Percentiles rank a stretch among this genome's conserved stretches.
These are phyloP conservation scores for Nannochloris sp. DNA, from an alignment of 139 green algal genomes.

Conservation along the genomic window DNA sequence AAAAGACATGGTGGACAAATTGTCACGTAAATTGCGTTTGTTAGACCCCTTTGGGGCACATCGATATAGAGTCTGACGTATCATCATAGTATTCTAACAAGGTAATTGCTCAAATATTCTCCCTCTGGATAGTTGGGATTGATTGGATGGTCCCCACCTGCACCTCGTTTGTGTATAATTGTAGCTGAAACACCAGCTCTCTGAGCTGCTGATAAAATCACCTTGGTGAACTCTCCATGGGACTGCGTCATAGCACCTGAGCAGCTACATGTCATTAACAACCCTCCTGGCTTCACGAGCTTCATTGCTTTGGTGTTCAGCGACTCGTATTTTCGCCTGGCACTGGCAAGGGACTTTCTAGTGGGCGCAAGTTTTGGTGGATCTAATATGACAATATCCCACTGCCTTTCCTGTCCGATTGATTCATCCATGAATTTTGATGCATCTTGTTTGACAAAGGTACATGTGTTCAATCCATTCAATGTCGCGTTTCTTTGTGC, in stretches of 20 bases:
- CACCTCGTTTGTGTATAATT: slow-evolving; percentile 54
- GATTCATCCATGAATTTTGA: slow-evolving; percentile 50
- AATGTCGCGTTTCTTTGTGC: slow-evolving; percentile 60
- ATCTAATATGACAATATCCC: slow-evolving; percentile 88
- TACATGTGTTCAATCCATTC: slow-evolving; percentile 50
- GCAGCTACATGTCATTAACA: slow-evolving; percentile 94
- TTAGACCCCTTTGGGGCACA: no score
- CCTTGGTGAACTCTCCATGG: slow-evolving; percentile 37
- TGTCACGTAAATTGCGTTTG: not conserved
- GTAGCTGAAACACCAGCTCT: slow-evolving; percentile 31
- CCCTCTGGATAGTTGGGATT: slow-evolving; percentile 72
- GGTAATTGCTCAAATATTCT: slow-evolving; percentile 69
- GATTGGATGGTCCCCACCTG: slow-evolving; percentile 60
- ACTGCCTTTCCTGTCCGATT: slow-evolving; percentile 27
- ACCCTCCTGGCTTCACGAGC: slow-evolving; percentile 62
- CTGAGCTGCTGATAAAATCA: slow-evolving; percentile 35
- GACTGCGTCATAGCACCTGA: slow-evolving; percentile 70
- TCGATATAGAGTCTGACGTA: not conserved
- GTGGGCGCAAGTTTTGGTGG: slow-evolving; percentile 90
- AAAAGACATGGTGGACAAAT: slow-evolving; percentile 6
- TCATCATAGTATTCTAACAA: slow-evolving; percentile 43
- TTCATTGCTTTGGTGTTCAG: slow-evolving; percentile 63
- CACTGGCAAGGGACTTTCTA: slow-evolving; percentile 33
- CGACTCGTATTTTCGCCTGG: slow-evolving; percentile 26
- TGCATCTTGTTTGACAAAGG: slow-evolving; percentile 59